Evolutionary conservation across 2,329 filamentous ascomycete genomes (phyloP).

Genomic region (Microcyclosporella mali): DNA sequence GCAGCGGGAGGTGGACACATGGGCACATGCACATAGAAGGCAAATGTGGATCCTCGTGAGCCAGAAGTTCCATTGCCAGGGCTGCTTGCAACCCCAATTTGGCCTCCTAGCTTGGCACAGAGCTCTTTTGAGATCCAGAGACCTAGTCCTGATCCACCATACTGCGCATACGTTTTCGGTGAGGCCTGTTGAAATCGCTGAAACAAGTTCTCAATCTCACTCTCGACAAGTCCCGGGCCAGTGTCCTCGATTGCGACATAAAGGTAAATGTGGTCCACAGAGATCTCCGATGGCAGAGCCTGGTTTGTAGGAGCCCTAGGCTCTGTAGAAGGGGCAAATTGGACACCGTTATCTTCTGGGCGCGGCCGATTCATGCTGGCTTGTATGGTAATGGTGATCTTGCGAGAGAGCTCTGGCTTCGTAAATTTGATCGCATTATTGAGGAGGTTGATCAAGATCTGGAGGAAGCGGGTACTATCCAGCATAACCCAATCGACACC

Average conservation of each 20-base stretch:
- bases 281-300: too few relatives aligned
- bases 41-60: conserved; percentile 59
- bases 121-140: conserved; percentile 63
- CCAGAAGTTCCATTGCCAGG: conserved; percentile 12
- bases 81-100: conserved; percentile 57
- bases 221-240: conserved; percentile 34
- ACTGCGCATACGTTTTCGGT: conserved; percentile 60
- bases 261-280: conserved; percentile 26
- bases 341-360: not conserved
- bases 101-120: conserved; percentile 63
- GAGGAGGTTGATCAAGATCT: conserved; percentile 24
- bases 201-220: conserved; percentile 49
- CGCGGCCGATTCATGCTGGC: not conserved
- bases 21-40: conserved; percentile 55
- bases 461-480: conserved; percentile 19
- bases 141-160: conserved; percentile 64
- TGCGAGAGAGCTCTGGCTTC: conserved; percentile 6
- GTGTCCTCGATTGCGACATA: conserved; percentile 33
- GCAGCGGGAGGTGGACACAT: conserved; percentile 36
- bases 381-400: conserved; percentile 12
- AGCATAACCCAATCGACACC: conserved; percentile 16
- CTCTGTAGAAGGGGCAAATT: conserved; percentile 39
- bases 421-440: conserved; percentile 25
- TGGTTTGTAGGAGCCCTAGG: conserved; percentile 36
- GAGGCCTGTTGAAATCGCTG: conserved; percentile 64